phyloP scores from a whole-genome alignment of 345 rosid species.

The Orychophragmus violaceus region DNA sequence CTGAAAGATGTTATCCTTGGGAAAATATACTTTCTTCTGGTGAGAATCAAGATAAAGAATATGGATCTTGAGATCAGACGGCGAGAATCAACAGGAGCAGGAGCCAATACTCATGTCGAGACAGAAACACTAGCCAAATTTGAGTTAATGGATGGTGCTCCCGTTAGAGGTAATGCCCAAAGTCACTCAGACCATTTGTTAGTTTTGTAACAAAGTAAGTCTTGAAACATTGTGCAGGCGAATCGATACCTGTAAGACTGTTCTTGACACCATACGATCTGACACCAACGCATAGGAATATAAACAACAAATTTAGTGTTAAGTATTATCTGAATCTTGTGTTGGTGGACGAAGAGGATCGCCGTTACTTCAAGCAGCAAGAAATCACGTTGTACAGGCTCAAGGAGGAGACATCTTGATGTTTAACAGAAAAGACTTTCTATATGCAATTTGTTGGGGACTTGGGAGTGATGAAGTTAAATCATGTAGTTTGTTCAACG shows the following conservation, averaged over 20 bases:
- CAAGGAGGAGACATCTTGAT: conserved; percentile 42
- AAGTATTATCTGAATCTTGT: conserved; percentile 95
- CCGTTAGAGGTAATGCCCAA: conserved; percentile 71
- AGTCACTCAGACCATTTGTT: not conserved
- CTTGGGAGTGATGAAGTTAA: conserved; percentile 9
- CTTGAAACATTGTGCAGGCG: conserved; percentile 46
- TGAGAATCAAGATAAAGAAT: conserved; percentile 95
- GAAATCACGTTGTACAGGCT: conserved; percentile 88
- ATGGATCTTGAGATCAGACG: conserved; percentile 99
- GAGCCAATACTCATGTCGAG: conserved; percentile 94
- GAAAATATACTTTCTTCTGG: conserved; percentile 95
- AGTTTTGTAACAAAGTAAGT: not conserved
- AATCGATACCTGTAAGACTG: conserved; percentile 92
- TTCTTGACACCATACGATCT: conserved; percentile 91
- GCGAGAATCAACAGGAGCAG: conserved; percentile 95
- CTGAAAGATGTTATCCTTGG: conserved; percentile 96
- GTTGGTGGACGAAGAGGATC: conserved; percentile 94
- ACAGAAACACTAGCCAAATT: conserved; percentile 97
- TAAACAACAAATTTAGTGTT: conserved; percentile 96
- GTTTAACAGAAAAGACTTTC: conserved; percentile 6
- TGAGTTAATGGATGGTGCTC: conserved; percentile 99
- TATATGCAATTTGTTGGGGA: conserved; percentile 17
- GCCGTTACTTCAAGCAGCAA: conserved; percentile 95
- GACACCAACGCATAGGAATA: conserved; percentile 89
- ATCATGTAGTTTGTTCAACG: conserved; percentile 20